Evolutionary conservation across 192 early-diverging fungal species (phyloP).

Genomic region (Mortierella hygrophila): DNA sequence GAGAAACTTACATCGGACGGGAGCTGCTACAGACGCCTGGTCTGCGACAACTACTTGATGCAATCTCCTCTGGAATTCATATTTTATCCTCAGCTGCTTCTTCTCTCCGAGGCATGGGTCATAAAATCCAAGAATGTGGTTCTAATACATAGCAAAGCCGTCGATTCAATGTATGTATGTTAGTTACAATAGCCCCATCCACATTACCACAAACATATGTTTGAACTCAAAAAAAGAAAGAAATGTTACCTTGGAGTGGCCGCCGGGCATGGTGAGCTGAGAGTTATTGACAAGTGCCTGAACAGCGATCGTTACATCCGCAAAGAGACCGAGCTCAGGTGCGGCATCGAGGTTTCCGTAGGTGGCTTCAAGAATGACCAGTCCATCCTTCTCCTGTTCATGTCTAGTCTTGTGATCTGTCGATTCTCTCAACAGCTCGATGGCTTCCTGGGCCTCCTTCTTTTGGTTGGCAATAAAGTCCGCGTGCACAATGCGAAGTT

Average conservation of each 20-base stretch:
- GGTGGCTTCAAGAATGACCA: conserved; percentile 88
- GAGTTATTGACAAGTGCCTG: conserved; percentile 88
- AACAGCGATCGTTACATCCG: conserved; percentile 91
- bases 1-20: conserved; percentile 73
- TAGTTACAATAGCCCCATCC: not conserved
- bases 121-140: conserved; percentile 93
- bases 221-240: not conserved
- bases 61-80: conserved; percentile 82
- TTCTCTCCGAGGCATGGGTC: conserved; percentile 92
- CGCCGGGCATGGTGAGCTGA: conserved; percentile 89
- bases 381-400: conserved; percentile 76
- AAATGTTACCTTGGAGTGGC: conserved; percentile 82
- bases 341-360: conserved; percentile 83
- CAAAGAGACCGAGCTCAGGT: conserved; percentile 44
- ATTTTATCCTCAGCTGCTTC: conserved; percentile 88
- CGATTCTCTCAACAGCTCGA: conserved; percentile 75
- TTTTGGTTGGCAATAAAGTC: conserved; percentile 74
- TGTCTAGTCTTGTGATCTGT: conserved; percentile 75
- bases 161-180: too few relatives aligned
- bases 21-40: conserved; percentile 81
- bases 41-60: conserved; percentile 90
- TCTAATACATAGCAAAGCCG: conserved; percentile 50
- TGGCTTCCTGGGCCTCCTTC: conserved; percentile 84
- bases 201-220: not conserved
- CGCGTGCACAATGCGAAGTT: conserved; percentile 73